Percentiles rank a stretch among this genome's conserved stretches.
phyloP scores from a whole-genome alignment of 2,329 filamentous ascomycete species.

The Thermomyces lanuginosus region DNA sequence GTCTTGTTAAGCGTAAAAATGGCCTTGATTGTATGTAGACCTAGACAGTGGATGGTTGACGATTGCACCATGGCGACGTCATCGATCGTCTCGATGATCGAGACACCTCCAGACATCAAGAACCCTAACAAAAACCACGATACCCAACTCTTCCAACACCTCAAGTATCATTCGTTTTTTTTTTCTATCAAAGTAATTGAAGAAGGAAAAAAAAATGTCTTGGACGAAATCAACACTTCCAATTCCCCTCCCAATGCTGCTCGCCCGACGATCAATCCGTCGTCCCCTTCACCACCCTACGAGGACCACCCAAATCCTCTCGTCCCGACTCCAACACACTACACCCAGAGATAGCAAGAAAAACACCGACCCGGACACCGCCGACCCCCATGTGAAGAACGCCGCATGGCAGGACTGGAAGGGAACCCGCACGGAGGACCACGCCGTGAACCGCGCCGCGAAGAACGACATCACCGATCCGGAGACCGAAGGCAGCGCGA shows the following conservation, averaged over 20 bases:
- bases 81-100: conserved; percentile 7
- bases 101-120: background rate
- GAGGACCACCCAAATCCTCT: conserved; percentile 7
- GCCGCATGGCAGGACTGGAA: conserved; percentile 16
- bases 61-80: conserved; percentile 18
- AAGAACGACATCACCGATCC: conserved; percentile 20
- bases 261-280: conserved; percentile 9
- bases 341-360: background rate
- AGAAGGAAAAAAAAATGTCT: conserved; percentile 5
- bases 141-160: background rate
- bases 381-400: conserved; percentile 1
- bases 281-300: conserved; percentile 7
- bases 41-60: no score
- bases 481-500: conserved; percentile 12
- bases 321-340: conserved; percentile 8
- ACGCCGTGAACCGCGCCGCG: conserved; percentile 16
- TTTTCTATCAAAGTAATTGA: no score
- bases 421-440: conserved; percentile 18
- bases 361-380: conserved; percentile 2
- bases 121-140: conserved; percentile 1
- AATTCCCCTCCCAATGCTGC: conserved; percentile 7
- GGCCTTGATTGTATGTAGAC: no score
- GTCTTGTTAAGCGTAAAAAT: no score
- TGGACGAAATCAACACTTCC: conserved; percentile 7
- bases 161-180: no score